Evolutionary conservation across 441 rosid genomes (phyloP), one percentile per base, ranked within the genome.

Genomic region (Populus tomentosa): DNA sequence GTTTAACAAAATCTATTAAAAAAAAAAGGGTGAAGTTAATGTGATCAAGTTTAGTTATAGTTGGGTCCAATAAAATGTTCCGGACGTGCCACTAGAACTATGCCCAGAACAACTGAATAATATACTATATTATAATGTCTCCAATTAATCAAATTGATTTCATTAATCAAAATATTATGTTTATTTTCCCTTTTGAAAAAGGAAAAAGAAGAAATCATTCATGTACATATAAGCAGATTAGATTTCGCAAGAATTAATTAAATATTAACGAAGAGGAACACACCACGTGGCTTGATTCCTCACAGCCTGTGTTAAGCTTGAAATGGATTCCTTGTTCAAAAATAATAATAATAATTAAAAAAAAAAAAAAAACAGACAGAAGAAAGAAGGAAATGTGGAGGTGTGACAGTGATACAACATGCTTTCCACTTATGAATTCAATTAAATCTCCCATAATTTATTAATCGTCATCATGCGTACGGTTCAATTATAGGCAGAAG

Each of bases 221-320:
- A 13, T 28, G 36, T 16, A 68, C 10, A 2, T 16, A 68, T 32
- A 68, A 35, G 10, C 11, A 68, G 23, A 6, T 33, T 30, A 32
- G 23, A 8, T 16, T 33, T 68, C 28, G 28, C 28, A 26, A 26
- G 28, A 26, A 26, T 26, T 35, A 72, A 62, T 46, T 26, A 26
- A 26, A 26, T 26, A 26, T 36, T 42, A 53, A 66, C 64, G 50
- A 77, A 63, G 40, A 21, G 70, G 69, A 78, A 73, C 83, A 86
- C 30, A 77, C 83, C 88, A 85, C 82, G 86, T 88, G 87, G 75
- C 86, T 84, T 78, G 86, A 84, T 87, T 75, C 87, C 73, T 69
- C 68, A 77, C 87, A 82, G 90, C 83, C 83, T 83, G 88, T 84
- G 21, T 68, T 67, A 74, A 82, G 80, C 84, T 80, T 77, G 79